These are phyloP conservation scores for Lachnum nothofagi DNA, from an alignment of 2,329 filamentous ascomycete genomes.

Conservation along the genomic window DNA sequence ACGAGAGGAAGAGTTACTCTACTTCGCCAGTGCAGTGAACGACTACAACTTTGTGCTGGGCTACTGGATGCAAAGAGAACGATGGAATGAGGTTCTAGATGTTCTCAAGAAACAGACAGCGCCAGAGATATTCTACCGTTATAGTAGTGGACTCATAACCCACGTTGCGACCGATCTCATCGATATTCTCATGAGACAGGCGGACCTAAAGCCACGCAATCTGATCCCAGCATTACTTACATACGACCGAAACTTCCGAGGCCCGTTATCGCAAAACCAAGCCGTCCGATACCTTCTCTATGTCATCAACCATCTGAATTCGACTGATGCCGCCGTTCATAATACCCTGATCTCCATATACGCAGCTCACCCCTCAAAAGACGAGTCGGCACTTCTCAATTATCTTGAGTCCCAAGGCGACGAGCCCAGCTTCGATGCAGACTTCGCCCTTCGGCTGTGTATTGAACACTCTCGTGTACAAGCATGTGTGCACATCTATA, in stretches of 20 bases:
- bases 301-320: constrained; percentile 79
- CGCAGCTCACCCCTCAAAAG: constrained; percentile 74
- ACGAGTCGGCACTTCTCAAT: constrained; percentile 77
- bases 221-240: constrained; percentile 90
- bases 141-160: constrained; percentile 93
- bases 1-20: constrained; percentile 84
- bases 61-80: constrained; percentile 95
- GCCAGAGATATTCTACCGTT: constrained; percentile 89
- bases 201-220: constrained; percentile 75
- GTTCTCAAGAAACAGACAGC: constrained; percentile 92
- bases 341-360: constrained; percentile 97
- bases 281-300: constrained; percentile 90
- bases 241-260: constrained; percentile 76
- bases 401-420: constrained; percentile 89
- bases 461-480: constrained; percentile 91
- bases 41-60: constrained; percentile 93
- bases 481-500: constrained; percentile 96
- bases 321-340: constrained; percentile 80
- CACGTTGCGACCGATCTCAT: constrained; percentile 79
- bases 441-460: constrained; percentile 91
- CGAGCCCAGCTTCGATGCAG: constrained; percentile 83
- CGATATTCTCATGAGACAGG: constrained; percentile 92
- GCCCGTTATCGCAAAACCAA: constrained; percentile 72
- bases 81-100: constrained; percentile 79
- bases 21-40: constrained; percentile 80